phyloP scores from a whole-genome alignment of 352 stramenopile genomes.

The Globisporangium spinosum region DNA sequence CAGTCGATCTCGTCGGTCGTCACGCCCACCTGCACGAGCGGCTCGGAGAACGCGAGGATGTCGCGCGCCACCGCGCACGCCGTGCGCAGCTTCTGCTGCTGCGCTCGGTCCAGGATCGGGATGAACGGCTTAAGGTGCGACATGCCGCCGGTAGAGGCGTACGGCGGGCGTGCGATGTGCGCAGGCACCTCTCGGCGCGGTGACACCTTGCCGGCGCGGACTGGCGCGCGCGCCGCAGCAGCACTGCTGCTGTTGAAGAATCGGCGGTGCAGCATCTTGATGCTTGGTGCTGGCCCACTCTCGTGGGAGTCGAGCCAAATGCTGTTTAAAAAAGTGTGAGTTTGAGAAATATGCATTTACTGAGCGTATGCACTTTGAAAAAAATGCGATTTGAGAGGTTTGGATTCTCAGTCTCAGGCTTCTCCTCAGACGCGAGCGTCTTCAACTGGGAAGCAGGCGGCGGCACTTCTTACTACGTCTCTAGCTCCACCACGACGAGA shows the following conservation, averaged over 20 bases:
- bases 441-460: no score
- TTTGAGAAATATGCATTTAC: no score
- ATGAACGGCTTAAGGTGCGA: slow-evolving; percentile 71
- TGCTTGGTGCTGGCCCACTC: not conserved
- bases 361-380: no score
- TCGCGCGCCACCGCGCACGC: slow-evolving; percentile 75
- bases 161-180: slow-evolving; percentile 58
- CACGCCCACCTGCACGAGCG: slow-evolving; percentile 73
- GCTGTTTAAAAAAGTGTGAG: no score
- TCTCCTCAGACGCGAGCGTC: no score
- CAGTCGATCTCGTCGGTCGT: slow-evolving; percentile 94
- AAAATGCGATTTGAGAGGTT: no score
- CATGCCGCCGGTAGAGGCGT: slow-evolving; percentile 58
- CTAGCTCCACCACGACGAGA: no score
- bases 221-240: slow-evolving; percentile 27
- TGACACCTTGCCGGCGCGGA: slow-evolving; percentile 48
- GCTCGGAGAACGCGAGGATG: slow-evolving; percentile 71
- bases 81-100: slow-evolving; percentile 63
- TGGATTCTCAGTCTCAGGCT: no score
- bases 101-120: slow-evolving; percentile 61
- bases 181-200: slow-evolving; percentile 44
- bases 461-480: no score
- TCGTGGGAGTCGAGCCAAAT: no score
- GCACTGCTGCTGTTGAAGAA: slow-evolving; percentile 26
- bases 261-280: slow-evolving; percentile 16